Evolutionary conservation across 768 basidiomycete species (phyloP).

Genomic region (Boletus coccyginus): DNA sequence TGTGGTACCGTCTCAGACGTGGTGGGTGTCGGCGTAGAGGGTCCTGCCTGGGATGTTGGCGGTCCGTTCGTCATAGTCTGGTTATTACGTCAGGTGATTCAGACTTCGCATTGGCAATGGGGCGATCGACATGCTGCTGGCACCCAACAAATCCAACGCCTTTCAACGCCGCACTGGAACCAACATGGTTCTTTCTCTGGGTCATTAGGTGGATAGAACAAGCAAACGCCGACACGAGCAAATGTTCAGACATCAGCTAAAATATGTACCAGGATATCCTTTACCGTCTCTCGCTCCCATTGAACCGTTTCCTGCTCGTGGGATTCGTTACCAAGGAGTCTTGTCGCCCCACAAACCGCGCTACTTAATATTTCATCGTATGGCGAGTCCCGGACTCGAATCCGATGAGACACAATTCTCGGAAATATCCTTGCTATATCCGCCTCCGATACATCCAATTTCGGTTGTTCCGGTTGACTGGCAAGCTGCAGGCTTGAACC

Average conservation of each 20-base stretch:
- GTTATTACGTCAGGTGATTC: not conserved
- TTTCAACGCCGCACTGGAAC: not conserved
- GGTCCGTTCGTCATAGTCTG: conserved; percentile 39
- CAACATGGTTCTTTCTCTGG: not conserved
- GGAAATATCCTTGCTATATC: conserved; percentile 75
- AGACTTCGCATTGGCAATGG: not conserved
- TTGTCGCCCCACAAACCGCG: conserved; percentile 53
- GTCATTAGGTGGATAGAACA: not conserved
- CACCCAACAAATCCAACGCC: not conserved
- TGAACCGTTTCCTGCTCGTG: conserved; percentile 13
- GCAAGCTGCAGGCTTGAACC: conserved; percentile 4
- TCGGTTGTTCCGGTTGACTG: conserved; percentile 20
- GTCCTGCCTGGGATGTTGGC: conserved; percentile 40
- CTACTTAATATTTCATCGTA: conserved; percentile 69
- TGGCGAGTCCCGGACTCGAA: conserved; percentile 67
- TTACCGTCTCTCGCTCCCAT: conserved; percentile 53
- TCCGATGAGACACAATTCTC: conserved; percentile 69
- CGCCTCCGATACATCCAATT: conserved; percentile 66
- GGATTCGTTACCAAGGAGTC: conserved; percentile 14
- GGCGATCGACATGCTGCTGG: not conserved
- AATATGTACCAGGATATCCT: conserved; percentile 62
- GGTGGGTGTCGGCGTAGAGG: conserved; percentile 19
- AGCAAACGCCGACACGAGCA: not conserved
- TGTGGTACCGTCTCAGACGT: conserved; percentile 7
- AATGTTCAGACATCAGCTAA: conserved; percentile 45